Conservation (phyloP, 179 eudicot genomes). For the Drosera spatulata region DNA sequence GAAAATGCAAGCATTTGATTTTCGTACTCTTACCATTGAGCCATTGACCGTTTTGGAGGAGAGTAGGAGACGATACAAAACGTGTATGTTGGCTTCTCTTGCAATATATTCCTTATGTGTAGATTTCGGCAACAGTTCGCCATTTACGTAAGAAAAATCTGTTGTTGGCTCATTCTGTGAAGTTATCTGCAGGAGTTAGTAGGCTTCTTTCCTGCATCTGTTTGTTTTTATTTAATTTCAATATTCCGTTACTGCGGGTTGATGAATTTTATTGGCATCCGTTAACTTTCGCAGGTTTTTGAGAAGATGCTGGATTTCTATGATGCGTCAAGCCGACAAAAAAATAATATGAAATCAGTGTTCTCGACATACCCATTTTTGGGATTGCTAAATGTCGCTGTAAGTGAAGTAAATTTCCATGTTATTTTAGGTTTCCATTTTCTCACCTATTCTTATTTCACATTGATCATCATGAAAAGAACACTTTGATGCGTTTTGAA, state of each 20-base stretch:
- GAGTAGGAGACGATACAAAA: no score
- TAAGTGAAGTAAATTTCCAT: conserved; percentile 31
- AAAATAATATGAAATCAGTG: conserved; percentile 22
- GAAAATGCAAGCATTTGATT: no score
- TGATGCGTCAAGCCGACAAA: conserved; percentile 14
- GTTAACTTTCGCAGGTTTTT: conserved; percentile 43
- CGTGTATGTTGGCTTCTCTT: no score
- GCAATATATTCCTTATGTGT: no score
- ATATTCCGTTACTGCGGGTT: not conserved
- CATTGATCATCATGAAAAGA: not conserved
- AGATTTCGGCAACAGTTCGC: no score
- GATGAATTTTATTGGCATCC: not conserved
- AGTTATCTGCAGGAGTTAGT: no score
- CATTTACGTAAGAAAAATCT: no score
- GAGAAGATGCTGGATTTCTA: conserved; percentile 54
- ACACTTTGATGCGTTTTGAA: no score
- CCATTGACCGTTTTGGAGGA: no score
- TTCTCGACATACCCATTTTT: conserved; percentile 36
- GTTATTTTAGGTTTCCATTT: not conserved
- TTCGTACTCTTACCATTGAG: no score
- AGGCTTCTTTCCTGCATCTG: not conserved
- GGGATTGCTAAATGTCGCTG: conserved; percentile 88
- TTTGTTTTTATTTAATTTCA: not conserved
- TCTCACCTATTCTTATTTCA: not conserved
- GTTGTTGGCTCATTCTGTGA: no score